These are phyloP conservation scores for Jatropha multifida DNA, from an alignment of 441 rosid species.

Conservation along the genomic window DNA sequence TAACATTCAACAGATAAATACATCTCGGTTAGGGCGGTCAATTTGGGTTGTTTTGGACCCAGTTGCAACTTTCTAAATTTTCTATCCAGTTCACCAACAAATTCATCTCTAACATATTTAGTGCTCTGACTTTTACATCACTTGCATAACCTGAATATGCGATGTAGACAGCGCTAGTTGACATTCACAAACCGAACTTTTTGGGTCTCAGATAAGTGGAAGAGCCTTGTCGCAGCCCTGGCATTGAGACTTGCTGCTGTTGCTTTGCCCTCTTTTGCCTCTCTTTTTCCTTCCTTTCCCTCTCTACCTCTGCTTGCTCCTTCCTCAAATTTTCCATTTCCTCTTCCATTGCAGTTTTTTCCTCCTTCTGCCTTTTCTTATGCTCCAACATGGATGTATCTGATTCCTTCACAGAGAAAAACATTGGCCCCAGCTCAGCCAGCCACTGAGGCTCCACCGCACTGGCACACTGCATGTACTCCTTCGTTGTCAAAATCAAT, in stretches of 20 bases:
- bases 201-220: constrained; percentile 71
- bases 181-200: constrained; percentile 63
- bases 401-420: constrained; percentile 89
- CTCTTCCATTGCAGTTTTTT: constrained; percentile 95
- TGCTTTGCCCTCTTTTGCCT: constrained; percentile 61
- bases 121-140: no score
- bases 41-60: no score
- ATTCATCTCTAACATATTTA: no score
- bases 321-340: constrained; percentile 89
- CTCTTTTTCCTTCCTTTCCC: constrained; percentile 53
- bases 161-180: background rate
- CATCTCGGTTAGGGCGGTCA: no score
- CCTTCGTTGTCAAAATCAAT: constrained; percentile 78
- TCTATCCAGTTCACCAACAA: no score
- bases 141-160: no score
- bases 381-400: constrained; percentile 89
- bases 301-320: constrained; percentile 64
- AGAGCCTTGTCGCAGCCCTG: constrained; percentile 56
- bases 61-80: no score
- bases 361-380: constrained; percentile 86
- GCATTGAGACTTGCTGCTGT: constrained; percentile 75
- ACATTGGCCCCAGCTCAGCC: constrained; percentile 97
- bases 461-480: constrained; percentile 97
- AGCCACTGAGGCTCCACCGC: constrained; percentile 95
- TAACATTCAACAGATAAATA: no score